phyloP scores from a whole-genome alignment of 2,329 filamentous ascomycete genomes.

The Dactylellina cionopaga region DNA sequence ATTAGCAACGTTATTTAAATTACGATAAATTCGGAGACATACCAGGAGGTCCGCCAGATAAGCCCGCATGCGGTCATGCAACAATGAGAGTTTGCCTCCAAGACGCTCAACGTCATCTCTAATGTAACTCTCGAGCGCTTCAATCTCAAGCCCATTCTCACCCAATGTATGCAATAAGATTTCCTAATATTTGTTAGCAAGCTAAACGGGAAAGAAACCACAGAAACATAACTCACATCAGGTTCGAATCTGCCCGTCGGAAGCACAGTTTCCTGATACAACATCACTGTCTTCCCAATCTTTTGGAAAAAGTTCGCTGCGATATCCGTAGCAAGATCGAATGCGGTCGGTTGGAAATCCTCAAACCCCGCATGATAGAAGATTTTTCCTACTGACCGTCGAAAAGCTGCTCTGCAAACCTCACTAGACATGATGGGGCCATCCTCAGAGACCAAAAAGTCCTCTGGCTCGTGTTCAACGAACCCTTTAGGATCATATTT shows the following conservation, averaged over 20 bases:
- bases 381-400: slow-evolving; percentile 90
- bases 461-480: slow-evolving; percentile 82
- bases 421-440: slow-evolving; percentile 86
- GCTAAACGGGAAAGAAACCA: not conserved
- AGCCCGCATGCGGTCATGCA: slow-evolving; percentile 93
- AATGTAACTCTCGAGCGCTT: slow-evolving; percentile 83
- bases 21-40: slow-evolving; percentile 32
- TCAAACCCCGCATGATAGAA: slow-evolving; percentile 97
- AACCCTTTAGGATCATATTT: slow-evolving; percentile 94
- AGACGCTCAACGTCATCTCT: slow-evolving; percentile 93
- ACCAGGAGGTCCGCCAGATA: slow-evolving; percentile 88
- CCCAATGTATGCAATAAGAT: slow-evolving; percentile 84
- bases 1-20: slow-evolving; percentile 55
- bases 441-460: slow-evolving; percentile 88
- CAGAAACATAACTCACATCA: slow-evolving; percentile 51
- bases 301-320: slow-evolving; percentile 90
- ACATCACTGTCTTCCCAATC: slow-evolving; percentile 78
- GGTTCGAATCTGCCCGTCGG: slow-evolving; percentile 55
- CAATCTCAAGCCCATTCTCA: slow-evolving; percentile 83
- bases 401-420: slow-evolving; percentile 82
- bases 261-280: slow-evolving; percentile 81
- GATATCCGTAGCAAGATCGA: slow-evolving; percentile 89
- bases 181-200: slow-evolving; percentile 67
- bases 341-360: slow-evolving; percentile 91
- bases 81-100: slow-evolving; percentile 77